Percentiles rank a stretch among this genome's conserved stretches.
phyloP scores from a whole-genome alignment of 106 monocot genomes.

The Cymbidium sinense region DNA sequence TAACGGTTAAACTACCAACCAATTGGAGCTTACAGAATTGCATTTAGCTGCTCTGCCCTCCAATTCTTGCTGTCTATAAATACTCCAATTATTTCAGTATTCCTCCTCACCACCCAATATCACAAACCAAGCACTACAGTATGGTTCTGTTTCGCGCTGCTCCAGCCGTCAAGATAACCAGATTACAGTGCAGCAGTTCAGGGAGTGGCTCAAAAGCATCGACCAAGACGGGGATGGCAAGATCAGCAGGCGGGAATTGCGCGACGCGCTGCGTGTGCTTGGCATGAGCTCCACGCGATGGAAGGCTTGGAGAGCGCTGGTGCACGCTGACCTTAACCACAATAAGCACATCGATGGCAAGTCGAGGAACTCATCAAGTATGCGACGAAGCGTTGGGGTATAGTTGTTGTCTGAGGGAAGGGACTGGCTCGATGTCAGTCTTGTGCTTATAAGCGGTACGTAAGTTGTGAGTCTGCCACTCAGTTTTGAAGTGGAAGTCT shows the following conservation, averaged over 20 bases:
- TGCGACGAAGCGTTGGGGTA: conserved; percentile 8
- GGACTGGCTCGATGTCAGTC: neutral
- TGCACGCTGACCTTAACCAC: conserved; percentile 14
- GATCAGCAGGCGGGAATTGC: conserved; percentile 19
- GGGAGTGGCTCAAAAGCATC: conserved; percentile 10
- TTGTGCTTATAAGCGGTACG: too few relatives aligned
- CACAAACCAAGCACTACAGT: neutral
- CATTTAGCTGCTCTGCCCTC: too few relatives aligned
- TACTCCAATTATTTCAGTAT: too few relatives aligned
- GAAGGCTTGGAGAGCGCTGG: conserved; percentile 21
- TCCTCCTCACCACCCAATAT: neutral
- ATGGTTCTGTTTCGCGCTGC: neutral
- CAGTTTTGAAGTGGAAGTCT: too few relatives aligned
- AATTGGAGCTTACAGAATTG: too few relatives aligned
- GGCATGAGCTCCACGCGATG: conserved; percentile 9
- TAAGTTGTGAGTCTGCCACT: too few relatives aligned
- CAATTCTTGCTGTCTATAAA: too few relatives aligned
- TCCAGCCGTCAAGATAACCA: neutral
- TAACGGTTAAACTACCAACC: too few relatives aligned
- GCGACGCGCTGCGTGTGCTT: conserved; percentile 11
- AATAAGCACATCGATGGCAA: conserved; percentile 11
- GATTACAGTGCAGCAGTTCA: conserved; percentile 9
- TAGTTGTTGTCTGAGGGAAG: neutral
- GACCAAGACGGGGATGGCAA: conserved; percentile 8
- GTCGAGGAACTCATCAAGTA: conserved; percentile 23